phyloP scores from a whole-genome alignment of 345 rosid species.

The Populus nigra region DNA sequence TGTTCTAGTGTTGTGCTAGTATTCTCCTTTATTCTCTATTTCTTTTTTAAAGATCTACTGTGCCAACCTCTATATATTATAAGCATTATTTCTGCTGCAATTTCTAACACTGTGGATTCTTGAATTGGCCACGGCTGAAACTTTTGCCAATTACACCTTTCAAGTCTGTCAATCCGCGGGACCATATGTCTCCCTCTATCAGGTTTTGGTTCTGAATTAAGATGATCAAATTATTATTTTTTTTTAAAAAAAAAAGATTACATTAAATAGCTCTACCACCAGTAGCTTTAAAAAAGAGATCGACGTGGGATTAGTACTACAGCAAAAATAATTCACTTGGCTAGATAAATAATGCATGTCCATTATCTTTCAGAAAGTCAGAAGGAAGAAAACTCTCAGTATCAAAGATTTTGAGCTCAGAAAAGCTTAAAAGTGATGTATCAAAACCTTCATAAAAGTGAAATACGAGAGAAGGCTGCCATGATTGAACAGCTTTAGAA shows the following conservation, averaged over 20 bases:
- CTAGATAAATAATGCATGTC: not conserved
- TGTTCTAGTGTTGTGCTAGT: not conserved
- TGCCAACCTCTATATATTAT: not conserved
- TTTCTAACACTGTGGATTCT: not conserved
- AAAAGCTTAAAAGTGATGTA: not conserved
- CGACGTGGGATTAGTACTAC: not conserved
- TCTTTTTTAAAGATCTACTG: not conserved
- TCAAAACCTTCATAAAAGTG: slow-evolving; percentile 6
- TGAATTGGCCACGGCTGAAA: not conserved
- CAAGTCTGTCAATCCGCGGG: slow-evolving; percentile 6
- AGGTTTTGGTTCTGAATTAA: not conserved
- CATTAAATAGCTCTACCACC: not conserved
- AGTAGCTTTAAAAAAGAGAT: too few relatives aligned
- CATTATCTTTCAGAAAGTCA: not conserved
- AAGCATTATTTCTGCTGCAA: not conserved
- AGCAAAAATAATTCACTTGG: not conserved
- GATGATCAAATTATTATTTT: not conserved
- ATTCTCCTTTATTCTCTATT: not conserved
- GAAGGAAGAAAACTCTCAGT: not conserved
- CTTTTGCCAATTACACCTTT: slow-evolving; percentile 7
- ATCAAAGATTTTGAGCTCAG: not conserved
- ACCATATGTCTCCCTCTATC: slow-evolving; percentile 5
- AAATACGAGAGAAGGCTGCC: slow-evolving; percentile 27
- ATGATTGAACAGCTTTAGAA: slow-evolving; percentile 19
- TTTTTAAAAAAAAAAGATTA: too few relatives aligned